Conservation (phyloP, 192 early-diverging fungal genomes). For the Haplosporangium gracile region DNA sequence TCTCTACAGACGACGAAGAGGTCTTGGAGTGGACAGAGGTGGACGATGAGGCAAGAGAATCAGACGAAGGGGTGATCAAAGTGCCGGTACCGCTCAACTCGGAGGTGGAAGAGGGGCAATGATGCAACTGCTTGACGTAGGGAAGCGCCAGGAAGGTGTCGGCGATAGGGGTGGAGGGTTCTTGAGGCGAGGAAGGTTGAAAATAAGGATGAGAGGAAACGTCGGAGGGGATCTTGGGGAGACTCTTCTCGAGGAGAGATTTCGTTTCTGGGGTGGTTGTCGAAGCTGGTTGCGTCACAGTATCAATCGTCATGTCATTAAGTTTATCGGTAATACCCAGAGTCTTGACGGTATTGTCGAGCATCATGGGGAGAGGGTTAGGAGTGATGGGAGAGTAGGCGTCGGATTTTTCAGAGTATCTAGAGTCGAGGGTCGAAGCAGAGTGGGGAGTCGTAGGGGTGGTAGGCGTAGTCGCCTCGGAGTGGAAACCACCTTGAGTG, state of each 20-base stretch:
- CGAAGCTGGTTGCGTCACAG: conserved; percentile 25
- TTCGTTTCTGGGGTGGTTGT: neutral
- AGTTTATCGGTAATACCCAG: conserved; percentile 25
- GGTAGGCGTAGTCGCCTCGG: conserved; percentile 9
- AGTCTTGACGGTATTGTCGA: neutral
- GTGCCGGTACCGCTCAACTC: conserved; percentile 31
- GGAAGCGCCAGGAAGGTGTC: conserved; percentile 14
- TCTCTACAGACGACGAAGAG: conserved; percentile 11
- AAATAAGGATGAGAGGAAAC: neutral
- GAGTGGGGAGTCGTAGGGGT: conserved; percentile 18
- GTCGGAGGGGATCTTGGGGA: neutral
- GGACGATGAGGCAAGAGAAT: conserved; percentile 10
- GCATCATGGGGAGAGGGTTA: neutral
- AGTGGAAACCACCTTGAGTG: neutral
- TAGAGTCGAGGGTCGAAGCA: neutral
- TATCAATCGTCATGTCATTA: conserved; percentile 6
- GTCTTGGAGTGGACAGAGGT: conserved; percentile 22
- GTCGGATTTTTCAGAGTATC: neutral
- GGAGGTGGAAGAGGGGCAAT: conserved; percentile 15
- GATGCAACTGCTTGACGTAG: conserved; percentile 4
- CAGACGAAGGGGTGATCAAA: neutral
- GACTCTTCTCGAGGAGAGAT: neutral
- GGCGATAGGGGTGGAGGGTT: conserved; percentile 19
- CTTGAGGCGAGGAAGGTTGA: neutral
- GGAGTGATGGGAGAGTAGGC: neutral